Conservation (phyloP, 306 rosid species). For the Ormosia semicastrata region DNA sequence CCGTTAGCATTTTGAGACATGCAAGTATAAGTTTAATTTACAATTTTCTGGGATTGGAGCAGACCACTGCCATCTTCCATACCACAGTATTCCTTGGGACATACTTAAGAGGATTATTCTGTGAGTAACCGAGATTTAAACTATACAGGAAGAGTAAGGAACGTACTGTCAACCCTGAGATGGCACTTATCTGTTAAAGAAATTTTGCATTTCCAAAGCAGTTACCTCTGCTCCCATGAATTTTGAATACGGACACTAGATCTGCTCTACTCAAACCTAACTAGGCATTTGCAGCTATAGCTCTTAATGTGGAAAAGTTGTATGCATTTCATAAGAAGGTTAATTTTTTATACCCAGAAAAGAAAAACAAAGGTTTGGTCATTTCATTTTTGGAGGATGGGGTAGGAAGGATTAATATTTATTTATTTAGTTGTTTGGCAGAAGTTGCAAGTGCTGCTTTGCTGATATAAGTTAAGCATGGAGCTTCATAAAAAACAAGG, state of each 20-base stretch:
- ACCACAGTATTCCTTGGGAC: neutral
- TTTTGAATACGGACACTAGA: slow-evolving; percentile 25
- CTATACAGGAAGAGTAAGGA: neutral
- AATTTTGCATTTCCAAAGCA: slow-evolving; percentile 36
- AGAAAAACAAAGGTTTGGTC: neutral
- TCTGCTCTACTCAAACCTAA: slow-evolving; percentile 9
- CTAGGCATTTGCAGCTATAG: slow-evolving; percentile 4
- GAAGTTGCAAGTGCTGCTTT: slow-evolving; percentile 19
- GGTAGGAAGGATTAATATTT: slow-evolving; percentile 5
- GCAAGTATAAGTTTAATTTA: neutral
- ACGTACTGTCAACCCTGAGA: slow-evolving; percentile 21
- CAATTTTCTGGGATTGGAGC: slow-evolving; percentile 1
- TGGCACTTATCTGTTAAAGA: neutral
- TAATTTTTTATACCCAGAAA: neutral
- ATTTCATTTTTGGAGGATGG: neutral
- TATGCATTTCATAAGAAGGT: neutral
- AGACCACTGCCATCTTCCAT: neutral
- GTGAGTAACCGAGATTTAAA: slow-evolving; percentile 4
- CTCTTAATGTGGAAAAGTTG: slow-evolving; percentile 7
- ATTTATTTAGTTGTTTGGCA: slow-evolving; percentile 2
- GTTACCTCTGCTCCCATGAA: slow-evolving; percentile 2
- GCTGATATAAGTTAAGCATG: slow-evolving; percentile 39
- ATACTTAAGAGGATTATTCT: neutral
- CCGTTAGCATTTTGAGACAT: neutral
- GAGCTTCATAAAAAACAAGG: slow-evolving; percentile 45